Base-by-base conservation (phyloP, 345 rosid species). In the Combretum micranthum region DNA sequence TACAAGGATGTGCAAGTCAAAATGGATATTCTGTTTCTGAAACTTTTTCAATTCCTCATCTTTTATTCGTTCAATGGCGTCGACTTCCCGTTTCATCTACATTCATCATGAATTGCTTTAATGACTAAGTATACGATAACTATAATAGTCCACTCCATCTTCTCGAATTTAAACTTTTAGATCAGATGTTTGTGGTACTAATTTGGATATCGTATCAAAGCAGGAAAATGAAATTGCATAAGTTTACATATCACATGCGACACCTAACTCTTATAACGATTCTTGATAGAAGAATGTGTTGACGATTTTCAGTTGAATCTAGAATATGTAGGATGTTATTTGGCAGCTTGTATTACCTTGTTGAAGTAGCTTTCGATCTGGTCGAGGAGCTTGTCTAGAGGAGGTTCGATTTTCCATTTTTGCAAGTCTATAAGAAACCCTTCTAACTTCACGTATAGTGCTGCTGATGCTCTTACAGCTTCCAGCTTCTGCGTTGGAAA, bases 1-100 rank as follows among this genome's bases (percentile, higher is more conserved):
- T 44, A 80, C 39, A 19, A 93, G 79, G 64, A 89, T 67, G 45
- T 69, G 64, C 77, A 89, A 83, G 72, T 89, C 92, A 47, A 89
- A 85, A 15, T 76, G 69, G 46, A 93, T 82, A 11, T 78, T 82
- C 60, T 89, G 89, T 64, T 78, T 74, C 57, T 58, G 80, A 46
- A 89, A 83, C 69, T 85, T 89, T 83, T 89, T 89, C 55, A 69
- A 49, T 60, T 89, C 95, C 47, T 87, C 97, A 20, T 89, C 97
- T 74, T 83, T 93, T 60, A 69, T 83, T 19, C 86, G 69, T 46
- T 93, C 97, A 51, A 93, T 43, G 13, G 78, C 61, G 16, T 89
- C 96, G 0, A 85, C 64, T 56, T 87, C 95, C 63, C 76, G 85
- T 77, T 85, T 93, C 45, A 87, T 77, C 95, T 93, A 68, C 64